These are phyloP conservation scores for Solanum pinnatisectum DNA, from an alignment of 257 asterid genomes.

Conservation along the genomic window DNA sequence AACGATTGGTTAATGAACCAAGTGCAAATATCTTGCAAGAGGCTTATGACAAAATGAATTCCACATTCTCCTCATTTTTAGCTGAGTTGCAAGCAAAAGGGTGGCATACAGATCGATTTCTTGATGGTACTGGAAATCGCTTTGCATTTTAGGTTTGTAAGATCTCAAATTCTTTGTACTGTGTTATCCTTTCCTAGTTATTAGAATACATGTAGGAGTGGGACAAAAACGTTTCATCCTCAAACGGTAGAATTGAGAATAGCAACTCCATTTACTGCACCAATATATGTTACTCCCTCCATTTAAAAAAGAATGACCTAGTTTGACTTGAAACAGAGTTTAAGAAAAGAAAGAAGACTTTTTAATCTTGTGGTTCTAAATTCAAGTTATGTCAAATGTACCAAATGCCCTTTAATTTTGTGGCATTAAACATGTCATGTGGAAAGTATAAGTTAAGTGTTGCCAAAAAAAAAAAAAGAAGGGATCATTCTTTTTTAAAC, in stretches of 20 bases:
- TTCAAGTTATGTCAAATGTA: no score
- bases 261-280: background rate
- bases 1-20: conserved; percentile 11
- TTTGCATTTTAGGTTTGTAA: conserved; percentile 29
- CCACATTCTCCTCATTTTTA: conserved; percentile 46
- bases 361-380: no score
- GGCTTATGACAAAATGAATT: conserved; percentile 59
- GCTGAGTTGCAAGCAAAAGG: conserved; percentile 73
- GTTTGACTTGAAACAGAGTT: no score
- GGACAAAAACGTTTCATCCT: background rate
- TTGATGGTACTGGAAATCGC: conserved; percentile 83
- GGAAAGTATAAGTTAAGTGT: no score
- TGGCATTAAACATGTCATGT: no score
- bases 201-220: background rate
- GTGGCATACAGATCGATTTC: conserved; percentile 97
- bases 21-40: conserved; percentile 26
- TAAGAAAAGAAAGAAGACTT: no score
- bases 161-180: background rate
- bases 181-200: background rate
- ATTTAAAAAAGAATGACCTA: no score
- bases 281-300: background rate
- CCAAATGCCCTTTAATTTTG: no score
- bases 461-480: no score
- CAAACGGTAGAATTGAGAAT: background rate
- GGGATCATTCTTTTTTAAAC: no score